Percentiles rank a stretch among this genome's conserved stretches.
These are phyloP conservation scores for Sambucus nigra DNA, from an alignment of 129 eudicot species.

Conservation along the genomic window DNA sequence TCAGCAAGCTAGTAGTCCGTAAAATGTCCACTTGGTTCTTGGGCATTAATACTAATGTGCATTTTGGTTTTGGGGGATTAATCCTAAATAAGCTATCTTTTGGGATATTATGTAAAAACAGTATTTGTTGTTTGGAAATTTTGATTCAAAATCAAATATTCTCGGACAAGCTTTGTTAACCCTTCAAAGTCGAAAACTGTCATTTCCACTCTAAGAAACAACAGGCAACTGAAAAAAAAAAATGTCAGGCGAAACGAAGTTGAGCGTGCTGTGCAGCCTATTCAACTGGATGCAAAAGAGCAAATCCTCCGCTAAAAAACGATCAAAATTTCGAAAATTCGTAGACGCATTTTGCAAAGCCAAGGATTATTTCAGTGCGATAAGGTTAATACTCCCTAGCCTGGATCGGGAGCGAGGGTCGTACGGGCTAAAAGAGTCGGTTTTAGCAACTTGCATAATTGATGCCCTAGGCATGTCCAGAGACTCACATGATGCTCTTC, in stretches of 20 bases:
- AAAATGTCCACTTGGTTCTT: too few species aligned
- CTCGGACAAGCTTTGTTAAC: neutral
- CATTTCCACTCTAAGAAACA: too few species aligned
- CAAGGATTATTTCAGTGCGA: conserved; percentile 61
- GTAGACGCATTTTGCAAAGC: conserved; percentile 65
- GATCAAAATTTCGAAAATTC: conserved; percentile 81
- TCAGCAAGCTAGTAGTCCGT: too few species aligned
- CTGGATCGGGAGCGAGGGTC: conserved; percentile 92
- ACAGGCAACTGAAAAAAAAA: conserved; percentile 4
- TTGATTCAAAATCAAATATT: neutral
- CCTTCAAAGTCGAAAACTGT: neutral
- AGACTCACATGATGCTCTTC: conserved; percentile 67
- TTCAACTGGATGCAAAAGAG: conserved; percentile 83
- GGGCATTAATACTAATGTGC: too few species aligned
- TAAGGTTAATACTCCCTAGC: conserved; percentile 65
- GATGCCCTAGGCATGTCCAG: conserved; percentile 88
- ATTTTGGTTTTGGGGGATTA: too few species aligned
- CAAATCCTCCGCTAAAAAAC: conserved; percentile 49
- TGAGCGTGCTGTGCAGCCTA: conserved; percentile 71
- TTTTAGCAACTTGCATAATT: conserved; percentile 71
- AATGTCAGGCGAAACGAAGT: conserved; percentile 49
- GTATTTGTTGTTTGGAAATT: too few species aligned
- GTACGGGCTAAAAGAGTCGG: conserved; percentile 86
- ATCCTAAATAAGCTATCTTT: too few species aligned
- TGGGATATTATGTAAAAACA: too few species aligned